A percentile compares a stretch with the other conserved stretches of the same genome.
Conservation (phyloP, 2,329 filamentous ascomycete species). For the Fusarium verticillioides region DNA sequence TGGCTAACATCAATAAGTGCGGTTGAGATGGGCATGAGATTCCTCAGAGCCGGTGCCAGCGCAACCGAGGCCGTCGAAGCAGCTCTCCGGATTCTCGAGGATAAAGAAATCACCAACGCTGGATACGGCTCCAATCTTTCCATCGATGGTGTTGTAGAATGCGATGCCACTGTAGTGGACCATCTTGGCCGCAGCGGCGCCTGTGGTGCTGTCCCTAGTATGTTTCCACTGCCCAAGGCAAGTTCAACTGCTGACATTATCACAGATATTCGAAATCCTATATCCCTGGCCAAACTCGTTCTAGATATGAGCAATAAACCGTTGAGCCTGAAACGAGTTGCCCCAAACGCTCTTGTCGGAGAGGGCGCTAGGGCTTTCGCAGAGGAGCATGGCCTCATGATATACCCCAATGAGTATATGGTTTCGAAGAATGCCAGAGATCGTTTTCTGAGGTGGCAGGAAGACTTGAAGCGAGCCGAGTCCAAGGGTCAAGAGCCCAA, state of each 20-base stretch:
- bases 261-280: slow-evolving; percentile 90
- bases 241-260: background rate
- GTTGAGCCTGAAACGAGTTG: slow-evolving; percentile 86
- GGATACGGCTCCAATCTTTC: slow-evolving; percentile 96
- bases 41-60: slow-evolving; percentile 80
- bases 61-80: slow-evolving; percentile 91
- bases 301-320: slow-evolving; percentile 80
- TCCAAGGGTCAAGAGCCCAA: slow-evolving; percentile 51
- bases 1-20: slow-evolving; percentile 70
- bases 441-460: slow-evolving; percentile 81
- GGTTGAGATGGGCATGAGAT: slow-evolving; percentile 82
- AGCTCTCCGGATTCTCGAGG: slow-evolving; percentile 87
- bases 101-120: slow-evolving; percentile 95
- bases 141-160: slow-evolving; percentile 91
- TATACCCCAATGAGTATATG: slow-evolving; percentile 79
- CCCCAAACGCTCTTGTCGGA: slow-evolving; percentile 90
- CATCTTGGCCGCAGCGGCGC: slow-evolving; percentile 91
- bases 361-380: slow-evolving; percentile 90
- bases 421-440: slow-evolving; percentile 84
- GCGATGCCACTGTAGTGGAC: slow-evolving; percentile 93
- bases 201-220: slow-evolving; percentile 90
- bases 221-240: slow-evolving; percentile 50
- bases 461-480: slow-evolving; percentile 75
- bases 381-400: slow-evolving; percentile 76
- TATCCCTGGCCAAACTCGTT: slow-evolving; percentile 84